phyloP scores from a whole-genome alignment of 768 basidiomycete genomes.

The Tricholomella constricta region DNA sequence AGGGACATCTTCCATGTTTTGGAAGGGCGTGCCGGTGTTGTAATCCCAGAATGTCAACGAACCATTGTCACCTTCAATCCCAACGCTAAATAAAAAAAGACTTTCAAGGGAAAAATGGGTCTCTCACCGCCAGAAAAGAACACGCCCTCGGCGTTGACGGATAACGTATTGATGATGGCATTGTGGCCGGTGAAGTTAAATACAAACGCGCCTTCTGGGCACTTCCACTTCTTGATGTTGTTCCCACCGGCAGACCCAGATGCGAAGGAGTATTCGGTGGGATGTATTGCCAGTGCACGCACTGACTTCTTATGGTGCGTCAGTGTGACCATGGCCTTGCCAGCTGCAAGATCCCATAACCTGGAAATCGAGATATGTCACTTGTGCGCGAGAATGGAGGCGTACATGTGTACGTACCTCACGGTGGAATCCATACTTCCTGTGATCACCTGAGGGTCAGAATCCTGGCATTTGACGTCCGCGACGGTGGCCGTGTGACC shows the following conservation, averaged over 20 bases:
- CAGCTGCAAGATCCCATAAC: slow-evolving; percentile 97
- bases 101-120: not conserved
- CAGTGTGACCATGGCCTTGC: slow-evolving; percentile 93
- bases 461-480: slow-evolving; percentile 94
- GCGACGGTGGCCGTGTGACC: slow-evolving; percentile 97
- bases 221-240: slow-evolving; percentile 99
- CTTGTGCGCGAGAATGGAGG: not conserved
- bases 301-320: slow-evolving; percentile 99
- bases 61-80: slow-evolving; percentile 82
- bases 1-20: slow-evolving; percentile 89
- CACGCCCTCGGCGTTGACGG: slow-evolving; percentile 93
- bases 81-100: not conserved
- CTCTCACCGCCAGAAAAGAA: slow-evolving; percentile 92
- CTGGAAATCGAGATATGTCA: slow-evolving; percentile 36
- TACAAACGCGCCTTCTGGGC: slow-evolving; percentile 93
- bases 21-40: slow-evolving; percentile 91
- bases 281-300: slow-evolving; percentile 90
- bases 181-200: slow-evolving; percentile 97
- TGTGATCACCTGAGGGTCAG: slow-evolving; percentile 97
- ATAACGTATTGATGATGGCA: slow-evolving; percentile 94
- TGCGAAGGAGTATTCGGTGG: slow-evolving; percentile 95
- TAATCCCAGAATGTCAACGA: slow-evolving; percentile 94
- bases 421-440: slow-evolving; percentile 98
- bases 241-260: slow-evolving; percentile 97
- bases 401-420: slow-evolving; percentile 49